These are phyloP conservation scores for Suillus subluteus DNA, from an alignment of 768 basidiomycete genomes.

Conservation along the genomic window DNA sequence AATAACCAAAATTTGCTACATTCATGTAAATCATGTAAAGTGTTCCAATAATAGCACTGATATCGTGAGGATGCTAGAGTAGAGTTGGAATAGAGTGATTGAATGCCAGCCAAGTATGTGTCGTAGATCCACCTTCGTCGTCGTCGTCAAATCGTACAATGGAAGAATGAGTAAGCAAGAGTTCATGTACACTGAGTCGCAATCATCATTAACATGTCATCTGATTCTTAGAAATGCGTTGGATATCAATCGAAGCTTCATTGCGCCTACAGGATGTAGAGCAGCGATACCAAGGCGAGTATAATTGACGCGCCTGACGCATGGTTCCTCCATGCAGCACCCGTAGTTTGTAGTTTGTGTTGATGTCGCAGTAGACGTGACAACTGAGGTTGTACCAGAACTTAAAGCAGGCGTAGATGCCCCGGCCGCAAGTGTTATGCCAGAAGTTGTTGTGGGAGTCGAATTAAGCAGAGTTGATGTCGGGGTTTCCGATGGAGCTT, in stretches of 20 bases:
- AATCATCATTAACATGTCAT: conserved; percentile 1
- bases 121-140: conserved; percentile 13
- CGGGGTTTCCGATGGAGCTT: not conserved
- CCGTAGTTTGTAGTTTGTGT: conserved; percentile 18
- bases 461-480: not conserved
- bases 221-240: conserved; percentile 6
- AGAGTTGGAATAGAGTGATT: conserved; percentile 2
- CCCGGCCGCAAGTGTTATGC: not conserved
- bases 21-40: conserved; percentile 2
- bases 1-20: not conserved
- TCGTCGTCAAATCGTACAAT: conserved; percentile 17
- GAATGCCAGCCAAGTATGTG: conserved; percentile 7
- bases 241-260: conserved; percentile 15
- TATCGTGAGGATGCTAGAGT: not conserved
- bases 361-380: conserved; percentile 18
- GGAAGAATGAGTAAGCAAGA: conserved; percentile 11
- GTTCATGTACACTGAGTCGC: conserved; percentile 23
- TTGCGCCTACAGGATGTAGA: conserved; percentile 25
- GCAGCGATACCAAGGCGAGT: conserved; percentile 20
- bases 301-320: conserved; percentile 21
- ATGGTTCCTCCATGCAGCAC: conserved; percentile 30
- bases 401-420: not conserved
- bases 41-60: conserved; percentile 1
- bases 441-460: conserved; percentile 3
- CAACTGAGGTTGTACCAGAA: conserved; percentile 11